Evolutionary conservation across 2,329 filamentous ascomycete genomes (phyloP).

Genomic region (Hysterium pulicare): DNA sequence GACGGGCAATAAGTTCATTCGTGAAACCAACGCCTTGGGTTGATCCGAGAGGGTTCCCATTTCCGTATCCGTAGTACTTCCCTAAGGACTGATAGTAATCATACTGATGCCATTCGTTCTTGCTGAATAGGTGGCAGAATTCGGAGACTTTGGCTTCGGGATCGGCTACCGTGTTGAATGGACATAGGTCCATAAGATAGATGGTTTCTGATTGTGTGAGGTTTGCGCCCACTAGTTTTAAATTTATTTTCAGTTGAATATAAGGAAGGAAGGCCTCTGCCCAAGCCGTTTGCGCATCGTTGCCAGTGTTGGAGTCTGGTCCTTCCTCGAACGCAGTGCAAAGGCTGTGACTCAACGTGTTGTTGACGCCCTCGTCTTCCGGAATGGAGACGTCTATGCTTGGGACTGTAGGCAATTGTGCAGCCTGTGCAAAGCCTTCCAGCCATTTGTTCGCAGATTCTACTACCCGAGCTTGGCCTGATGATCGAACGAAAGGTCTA

Average conservation of each 20-base stretch:
- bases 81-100: constrained; percentile 76
- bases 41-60: constrained; percentile 73
- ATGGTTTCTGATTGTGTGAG: constrained; percentile 62
- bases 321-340: constrained; percentile 70
- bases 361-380: constrained; percentile 67
- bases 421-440: constrained; percentile 63
- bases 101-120: constrained; percentile 71
- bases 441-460: constrained; percentile 74
- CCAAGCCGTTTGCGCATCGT: constrained; percentile 56
- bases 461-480: constrained; percentile 68
- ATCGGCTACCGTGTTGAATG: constrained; percentile 71
- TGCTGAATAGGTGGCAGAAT: constrained; percentile 74
- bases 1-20: constrained; percentile 80
- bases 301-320: constrained; percentile 47
- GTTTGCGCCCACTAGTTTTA: constrained; percentile 64
- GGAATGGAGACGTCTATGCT: constrained; percentile 60
- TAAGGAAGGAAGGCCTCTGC: constrained; percentile 60
- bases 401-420: constrained; percentile 39
- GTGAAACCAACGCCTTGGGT: constrained; percentile 85
- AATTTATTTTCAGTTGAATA: constrained; percentile 68
- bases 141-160: constrained; percentile 55
- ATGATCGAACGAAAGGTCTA: constrained; percentile 69
- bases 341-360: constrained; percentile 72
- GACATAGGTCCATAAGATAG: constrained; percentile 82
- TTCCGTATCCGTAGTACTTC: constrained; percentile 81